phyloP scores from a whole-genome alignment of 495 filamentous ascomycete genomes.

The Elasticomyces elasticus region DNA sequence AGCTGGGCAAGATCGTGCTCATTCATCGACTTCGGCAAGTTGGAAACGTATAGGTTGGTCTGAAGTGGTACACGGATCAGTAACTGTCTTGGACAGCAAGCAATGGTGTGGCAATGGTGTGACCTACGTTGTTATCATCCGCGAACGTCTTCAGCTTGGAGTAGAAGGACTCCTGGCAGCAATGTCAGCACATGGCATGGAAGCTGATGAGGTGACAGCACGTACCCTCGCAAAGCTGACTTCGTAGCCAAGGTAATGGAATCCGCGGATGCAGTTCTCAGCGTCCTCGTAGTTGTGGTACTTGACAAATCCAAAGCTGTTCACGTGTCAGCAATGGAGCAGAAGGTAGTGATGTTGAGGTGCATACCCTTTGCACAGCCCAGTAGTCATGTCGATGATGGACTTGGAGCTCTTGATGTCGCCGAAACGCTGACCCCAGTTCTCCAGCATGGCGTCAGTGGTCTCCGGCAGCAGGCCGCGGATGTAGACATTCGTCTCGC shows the following conservation, averaged over 20 bases:
- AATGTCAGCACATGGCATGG: constrained; percentile 15
- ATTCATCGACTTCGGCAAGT: constrained; percentile 79
- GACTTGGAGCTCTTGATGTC: constrained; percentile 89
- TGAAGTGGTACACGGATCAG: too few relatives aligned
- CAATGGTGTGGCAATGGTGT: too few relatives aligned
- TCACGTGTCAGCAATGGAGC: constrained; percentile 8
- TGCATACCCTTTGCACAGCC: constrained; percentile 85
- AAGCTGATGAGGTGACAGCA: constrained; percentile 1
- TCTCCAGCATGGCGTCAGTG: constrained; percentile 76
- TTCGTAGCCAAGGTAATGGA: constrained; percentile 88
- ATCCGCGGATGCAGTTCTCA: constrained; percentile 91
- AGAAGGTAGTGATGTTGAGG: background rate
- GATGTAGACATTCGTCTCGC: constrained; percentile 92
- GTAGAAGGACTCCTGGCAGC: constrained; percentile 79
- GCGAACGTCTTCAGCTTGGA: constrained; percentile 85
- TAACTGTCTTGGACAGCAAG: too few relatives aligned
- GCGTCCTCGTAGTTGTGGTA: constrained; percentile 80
- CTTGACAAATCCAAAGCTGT: constrained; percentile 90
- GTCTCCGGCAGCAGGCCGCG: constrained; percentile 89
- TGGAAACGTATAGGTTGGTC: constrained; percentile 97
- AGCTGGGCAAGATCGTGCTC: constrained; percentile 71
- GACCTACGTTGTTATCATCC: constrained; percentile 66
- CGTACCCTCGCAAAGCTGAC: constrained; percentile 84
- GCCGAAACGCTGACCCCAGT: constrained; percentile 78
- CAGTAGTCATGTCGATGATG: constrained; percentile 85